Base-by-base conservation (phyloP, 2,329 filamentous ascomycete species). In the Grosmannia penicillata region DNA sequence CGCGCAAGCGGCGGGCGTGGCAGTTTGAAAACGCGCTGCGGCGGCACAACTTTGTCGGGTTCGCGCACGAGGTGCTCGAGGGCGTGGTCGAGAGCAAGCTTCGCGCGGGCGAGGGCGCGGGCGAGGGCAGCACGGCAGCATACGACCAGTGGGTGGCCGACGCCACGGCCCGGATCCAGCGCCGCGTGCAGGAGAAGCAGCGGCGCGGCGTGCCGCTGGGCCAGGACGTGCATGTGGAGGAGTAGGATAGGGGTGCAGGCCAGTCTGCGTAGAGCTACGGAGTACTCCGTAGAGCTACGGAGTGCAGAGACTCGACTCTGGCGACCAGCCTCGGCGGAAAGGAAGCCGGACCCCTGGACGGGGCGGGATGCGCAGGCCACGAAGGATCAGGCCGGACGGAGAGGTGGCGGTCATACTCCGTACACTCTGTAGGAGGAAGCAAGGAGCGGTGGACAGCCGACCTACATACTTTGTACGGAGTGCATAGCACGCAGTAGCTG, bases 31-130 rank as follows among this genome's bases (percentile, higher is more conserved):
- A 98, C 59, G 82, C 86, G 10, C 65, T 98, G 51, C 65, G 91
- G 43, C 67, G 82, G 50, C 89, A 94, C 59, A 98, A 98, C 59
- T 98, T 98, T 63, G 83, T 98, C 1, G 89, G 86, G 0, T 95
- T 98, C 52, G 82, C 89, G 4, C 86, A 84, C 11, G 86, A 95
- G 63, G 67, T 95, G 43, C 63, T 94, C 49, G 93, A 91, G 65
- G 82, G 77, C 1, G 89, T 95, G 4, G 81, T 85, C n/a, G 68
- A 61, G 46, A 57, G 63, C 44, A 94, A 93, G 66, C 55, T 93
- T 29, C 64, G 67, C 43, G 69, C 79, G 46, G 79, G 73, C 1
- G 65, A 22, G 10, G 25, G 8, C 17, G 29, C 18, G 11, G 27
- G 18, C 10, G 19, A 13, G 10, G 33, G 70, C 3, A 63, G 11